Evolutionary conservation across 2,329 filamentous ascomycete genomes (phyloP).

Genomic region (Tolypocladium cylindrosporum): DNA sequence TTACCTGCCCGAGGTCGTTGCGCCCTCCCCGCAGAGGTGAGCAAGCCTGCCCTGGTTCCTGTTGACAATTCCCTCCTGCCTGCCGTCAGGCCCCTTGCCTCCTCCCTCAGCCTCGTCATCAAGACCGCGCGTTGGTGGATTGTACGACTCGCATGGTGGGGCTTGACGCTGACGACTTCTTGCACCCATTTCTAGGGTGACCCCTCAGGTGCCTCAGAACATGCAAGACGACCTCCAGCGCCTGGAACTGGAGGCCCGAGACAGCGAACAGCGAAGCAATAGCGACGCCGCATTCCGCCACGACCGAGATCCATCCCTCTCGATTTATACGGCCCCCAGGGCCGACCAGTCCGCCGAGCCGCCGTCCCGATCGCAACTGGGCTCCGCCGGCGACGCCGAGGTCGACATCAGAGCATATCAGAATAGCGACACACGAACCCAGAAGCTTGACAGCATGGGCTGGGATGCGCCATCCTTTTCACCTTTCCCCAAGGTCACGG

Average conservation of each 20-base stretch:
- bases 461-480: conserved; percentile 69
- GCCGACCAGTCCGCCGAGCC: conserved; percentile 1
- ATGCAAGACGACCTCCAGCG: conserved; percentile 92
- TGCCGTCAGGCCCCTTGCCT: background rate
- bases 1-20: conserved; percentile 50
- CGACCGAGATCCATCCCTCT: conserved; percentile 33
- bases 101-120: background rate
- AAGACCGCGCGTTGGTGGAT: background rate
- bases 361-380: background rate
- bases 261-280: conserved; percentile 25
- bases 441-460: conserved; percentile 31
- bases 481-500: conserved; percentile 78
- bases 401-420: conserved; percentile 26
- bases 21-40: conserved; percentile 48
- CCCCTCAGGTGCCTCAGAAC: conserved; percentile 91
- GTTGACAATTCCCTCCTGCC: background rate
- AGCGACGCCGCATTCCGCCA: conserved; percentile 22
- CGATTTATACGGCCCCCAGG: conserved; percentile 23
- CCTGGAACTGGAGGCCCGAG: conserved; percentile 71
- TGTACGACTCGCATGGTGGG: conserved; percentile 13
- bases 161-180: conserved; percentile 25
- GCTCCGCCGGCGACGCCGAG: conserved; percentile 18
- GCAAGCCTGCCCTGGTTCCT: conserved; percentile 10
- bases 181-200: conserved; percentile 52
- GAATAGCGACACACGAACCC: conserved; percentile 24